Conservation (phyloP, 202 grass and related monocot species). For the Panicum virgatum region DNA sequence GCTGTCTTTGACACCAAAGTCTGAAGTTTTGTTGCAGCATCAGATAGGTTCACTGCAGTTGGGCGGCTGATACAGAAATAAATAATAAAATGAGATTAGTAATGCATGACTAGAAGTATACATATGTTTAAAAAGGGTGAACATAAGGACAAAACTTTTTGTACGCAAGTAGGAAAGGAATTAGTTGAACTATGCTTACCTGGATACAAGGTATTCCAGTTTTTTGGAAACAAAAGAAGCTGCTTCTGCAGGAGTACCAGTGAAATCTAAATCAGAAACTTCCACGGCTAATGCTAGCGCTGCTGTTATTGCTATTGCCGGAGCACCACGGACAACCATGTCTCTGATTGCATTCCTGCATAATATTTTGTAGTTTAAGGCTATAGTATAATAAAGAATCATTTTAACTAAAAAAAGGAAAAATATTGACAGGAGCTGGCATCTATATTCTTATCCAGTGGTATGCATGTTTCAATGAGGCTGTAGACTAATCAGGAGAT, state of each 20-base stretch:
- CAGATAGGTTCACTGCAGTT: conserved; percentile 93
- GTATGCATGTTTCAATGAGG: not conserved
- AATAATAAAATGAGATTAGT: conserved; percentile 21
- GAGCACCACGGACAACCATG: conserved; percentile 96
- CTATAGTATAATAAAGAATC: not conserved
- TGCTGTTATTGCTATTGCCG: conserved; percentile 90
- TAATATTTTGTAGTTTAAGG: conserved; percentile 5
- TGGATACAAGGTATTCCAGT: conserved; percentile 96
- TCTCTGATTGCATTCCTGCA: conserved; percentile 84
- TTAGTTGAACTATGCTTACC: conserved; percentile 51
- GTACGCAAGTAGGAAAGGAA: not conserved
- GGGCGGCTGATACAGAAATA: conserved; percentile 59
- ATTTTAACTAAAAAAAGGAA: not conserved
- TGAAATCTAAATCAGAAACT: conserved; percentile 61
- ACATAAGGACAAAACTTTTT: not conserved
- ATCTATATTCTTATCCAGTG: not conserved
- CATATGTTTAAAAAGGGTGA: conserved; percentile 8
- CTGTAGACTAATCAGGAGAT: not conserved
- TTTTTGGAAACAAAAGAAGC: conserved; percentile 73
- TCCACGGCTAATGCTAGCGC: conserved; percentile 76
- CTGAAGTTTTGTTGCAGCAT: conserved; percentile 83
- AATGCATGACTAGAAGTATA: conserved; percentile 21
- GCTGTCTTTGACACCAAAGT: conserved; percentile 61
- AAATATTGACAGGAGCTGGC: not conserved
- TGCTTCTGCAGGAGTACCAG: conserved; percentile 60